Percentiles rank a stretch among this genome's conserved stretches.
Evolutionary conservation across 495 filamentous ascomycete genomes (phyloP).

Genomic region (Darksidea phi): DNA sequence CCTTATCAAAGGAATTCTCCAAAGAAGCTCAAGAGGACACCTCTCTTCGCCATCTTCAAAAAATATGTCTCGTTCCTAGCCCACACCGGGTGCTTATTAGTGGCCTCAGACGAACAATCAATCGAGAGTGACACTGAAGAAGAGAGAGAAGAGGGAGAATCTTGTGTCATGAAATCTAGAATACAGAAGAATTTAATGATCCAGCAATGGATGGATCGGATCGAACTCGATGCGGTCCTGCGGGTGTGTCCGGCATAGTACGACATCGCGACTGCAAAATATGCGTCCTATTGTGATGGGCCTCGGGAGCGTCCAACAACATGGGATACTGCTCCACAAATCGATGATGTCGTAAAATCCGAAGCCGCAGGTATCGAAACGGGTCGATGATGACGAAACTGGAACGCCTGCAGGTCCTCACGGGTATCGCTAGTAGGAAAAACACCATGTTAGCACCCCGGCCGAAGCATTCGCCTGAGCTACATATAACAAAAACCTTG

Average conservation of each 20-base stretch:
- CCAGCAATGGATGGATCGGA: too few relatives aligned
- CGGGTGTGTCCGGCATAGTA: not conserved
- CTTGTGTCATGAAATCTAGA: conserved; percentile 9
- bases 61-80: not conserved
- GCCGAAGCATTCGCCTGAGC: conserved; percentile 7
- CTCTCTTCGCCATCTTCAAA: not conserved
- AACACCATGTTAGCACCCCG: not conserved
- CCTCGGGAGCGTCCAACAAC: not conserved
- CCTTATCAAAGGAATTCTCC: not conserved
- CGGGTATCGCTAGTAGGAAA: too few relatives aligned
- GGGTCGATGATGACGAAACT: not conserved
- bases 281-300: not conserved
- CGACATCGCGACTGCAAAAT: not conserved
- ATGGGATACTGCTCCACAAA: not conserved
- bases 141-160: conserved; percentile 1
- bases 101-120: not conserved
- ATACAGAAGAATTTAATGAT: conserved; percentile 4
- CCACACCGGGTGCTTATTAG: conserved; percentile 15
- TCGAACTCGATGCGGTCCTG: not conserved
- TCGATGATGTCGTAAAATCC: not conserved
- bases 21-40: not conserved
- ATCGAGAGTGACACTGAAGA: not conserved
- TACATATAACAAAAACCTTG: conserved; percentile 1
- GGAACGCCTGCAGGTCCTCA: not conserved
- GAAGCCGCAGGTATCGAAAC: not conserved